Evolutionary conservation across 352 stramenopile species (phyloP).

Genomic region (Globisporangium irregulare): DNA sequence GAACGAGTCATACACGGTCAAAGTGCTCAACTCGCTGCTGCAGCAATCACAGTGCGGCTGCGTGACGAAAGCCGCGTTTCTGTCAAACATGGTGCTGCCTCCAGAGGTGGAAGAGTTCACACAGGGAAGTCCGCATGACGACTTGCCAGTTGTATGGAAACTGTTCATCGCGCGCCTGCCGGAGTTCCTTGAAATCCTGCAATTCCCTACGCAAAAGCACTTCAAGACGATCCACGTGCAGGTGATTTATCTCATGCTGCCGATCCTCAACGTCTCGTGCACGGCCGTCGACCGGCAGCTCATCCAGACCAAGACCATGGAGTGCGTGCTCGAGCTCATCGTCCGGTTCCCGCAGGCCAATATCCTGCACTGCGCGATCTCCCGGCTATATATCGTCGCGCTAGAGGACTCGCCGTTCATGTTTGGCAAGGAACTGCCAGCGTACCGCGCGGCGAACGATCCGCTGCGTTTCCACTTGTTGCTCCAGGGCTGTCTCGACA

Average conservation of each 20-base stretch:
- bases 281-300: slow-evolving; percentile 45
- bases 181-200: slow-evolving; percentile 37
- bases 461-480: slow-evolving; percentile 55
- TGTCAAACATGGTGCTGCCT: neutral
- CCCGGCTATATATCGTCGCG: slow-evolving; percentile 69
- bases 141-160: slow-evolving; percentile 66
- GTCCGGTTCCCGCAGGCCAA: slow-evolving; percentile 88
- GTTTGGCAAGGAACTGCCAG: slow-evolving; percentile 74
- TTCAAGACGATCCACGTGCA: slow-evolving; percentile 69
- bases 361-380: slow-evolving; percentile 64
- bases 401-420: slow-evolving; percentile 78
- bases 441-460: slow-evolving; percentile 50
- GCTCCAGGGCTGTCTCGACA: slow-evolving; percentile 39
- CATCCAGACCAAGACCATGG: slow-evolving; percentile 37
- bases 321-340: slow-evolving; percentile 86
- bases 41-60: slow-evolving; percentile 72
- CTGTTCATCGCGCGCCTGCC: slow-evolving; percentile 41
- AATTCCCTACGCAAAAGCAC: slow-evolving; percentile 21
- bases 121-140: slow-evolving; percentile 45
- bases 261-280: slow-evolving; percentile 73
- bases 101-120: slow-evolving; percentile 15
- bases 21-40: slow-evolving; percentile 76
- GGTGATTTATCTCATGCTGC: slow-evolving; percentile 71
- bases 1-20: slow-evolving; percentile 70
- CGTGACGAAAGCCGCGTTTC: slow-evolving; percentile 54